Evolutionary conservation across 768 basidiomycete genomes (phyloP).

Genomic region (Boletus eberwhitei): DNA sequence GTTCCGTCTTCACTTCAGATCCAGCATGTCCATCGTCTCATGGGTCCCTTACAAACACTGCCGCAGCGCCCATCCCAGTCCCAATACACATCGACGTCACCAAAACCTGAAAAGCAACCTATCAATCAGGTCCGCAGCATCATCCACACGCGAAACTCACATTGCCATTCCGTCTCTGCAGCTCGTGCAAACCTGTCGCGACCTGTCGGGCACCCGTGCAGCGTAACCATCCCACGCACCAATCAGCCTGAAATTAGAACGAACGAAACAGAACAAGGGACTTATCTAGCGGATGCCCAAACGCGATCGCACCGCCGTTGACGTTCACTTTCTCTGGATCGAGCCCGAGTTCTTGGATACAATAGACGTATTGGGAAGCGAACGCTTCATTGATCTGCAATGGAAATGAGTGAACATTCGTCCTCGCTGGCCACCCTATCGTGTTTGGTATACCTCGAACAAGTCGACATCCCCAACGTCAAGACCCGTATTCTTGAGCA

Average conservation of each 20-base stretch:
- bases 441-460: conserved; percentile 54
- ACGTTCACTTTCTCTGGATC: conserved; percentile 73
- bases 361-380: conserved; percentile 79
- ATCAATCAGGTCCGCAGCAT: background rate
- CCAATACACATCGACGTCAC: conserved; percentile 90
- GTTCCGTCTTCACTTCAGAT: background rate
- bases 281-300: conserved; percentile 82
- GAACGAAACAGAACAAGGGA: conserved; percentile 13
- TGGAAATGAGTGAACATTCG: background rate
- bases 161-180: conserved; percentile 67
- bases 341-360: conserved; percentile 61
- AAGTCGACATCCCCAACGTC: conserved; percentile 69
- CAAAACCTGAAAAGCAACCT: conserved; percentile 50
- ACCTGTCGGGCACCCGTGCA: conserved; percentile 84
- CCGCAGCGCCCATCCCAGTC: conserved; percentile 91
- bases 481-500: conserved; percentile 64
- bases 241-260: conserved; percentile 4
- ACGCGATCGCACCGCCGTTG: conserved; percentile 87
- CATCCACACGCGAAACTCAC: conserved; percentile 30
- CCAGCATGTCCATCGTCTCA: background rate
- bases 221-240: conserved; percentile 39
- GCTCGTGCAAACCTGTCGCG: conserved; percentile 76
- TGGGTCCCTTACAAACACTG: conserved; percentile 59
- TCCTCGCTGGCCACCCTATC: background rate
- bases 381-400: conserved; percentile 87